Conservation (phyloP, 164 flowering plant genomes). For the Chimonanthus praecox region DNA sequence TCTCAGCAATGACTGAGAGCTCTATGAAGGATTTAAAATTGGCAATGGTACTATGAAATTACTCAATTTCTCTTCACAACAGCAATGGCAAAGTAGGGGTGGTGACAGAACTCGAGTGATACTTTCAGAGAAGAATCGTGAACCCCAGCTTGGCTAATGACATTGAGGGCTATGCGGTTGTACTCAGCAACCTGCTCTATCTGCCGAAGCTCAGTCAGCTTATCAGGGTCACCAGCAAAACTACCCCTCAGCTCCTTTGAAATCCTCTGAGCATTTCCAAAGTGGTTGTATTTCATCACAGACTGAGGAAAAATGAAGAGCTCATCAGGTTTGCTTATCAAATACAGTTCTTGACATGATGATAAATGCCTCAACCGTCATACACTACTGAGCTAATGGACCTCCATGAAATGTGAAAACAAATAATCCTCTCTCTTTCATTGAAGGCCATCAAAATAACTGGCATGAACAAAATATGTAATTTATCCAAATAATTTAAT, state of each 20-base stretch:
- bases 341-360: too few relatives aligned
- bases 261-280: constrained; percentile 81
- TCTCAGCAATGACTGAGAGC: neutral
- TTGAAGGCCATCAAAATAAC: too few relatives aligned
- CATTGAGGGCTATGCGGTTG: constrained; percentile 71
- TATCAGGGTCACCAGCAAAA: constrained; percentile 66
- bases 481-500: too few relatives aligned
- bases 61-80: constrained; percentile 76
- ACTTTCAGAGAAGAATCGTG: constrained; percentile 72
- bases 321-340: neutral
- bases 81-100: constrained; percentile 75
- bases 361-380: too few relatives aligned
- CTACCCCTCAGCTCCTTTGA: constrained; percentile 67
- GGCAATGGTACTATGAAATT: neutral
- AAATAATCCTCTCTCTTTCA: too few relatives aligned
- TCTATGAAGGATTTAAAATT: constrained; percentile 4
- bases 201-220: constrained; percentile 61
- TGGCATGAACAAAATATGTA: too few relatives aligned
- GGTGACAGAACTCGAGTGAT: constrained; percentile 74
- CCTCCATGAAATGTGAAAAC: too few relatives aligned
- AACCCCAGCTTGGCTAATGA: constrained; percentile 54
- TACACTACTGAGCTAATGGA: too few relatives aligned
- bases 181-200: constrained; percentile 93
- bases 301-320: constrained; percentile 29
- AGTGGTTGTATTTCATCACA: constrained; percentile 57